A percentile compares a stretch with the other conserved stretches of the same genome.
Evolutionary conservation across 257 asterid species (phyloP).

Genomic region (Fraxinus excelsior): DNA sequence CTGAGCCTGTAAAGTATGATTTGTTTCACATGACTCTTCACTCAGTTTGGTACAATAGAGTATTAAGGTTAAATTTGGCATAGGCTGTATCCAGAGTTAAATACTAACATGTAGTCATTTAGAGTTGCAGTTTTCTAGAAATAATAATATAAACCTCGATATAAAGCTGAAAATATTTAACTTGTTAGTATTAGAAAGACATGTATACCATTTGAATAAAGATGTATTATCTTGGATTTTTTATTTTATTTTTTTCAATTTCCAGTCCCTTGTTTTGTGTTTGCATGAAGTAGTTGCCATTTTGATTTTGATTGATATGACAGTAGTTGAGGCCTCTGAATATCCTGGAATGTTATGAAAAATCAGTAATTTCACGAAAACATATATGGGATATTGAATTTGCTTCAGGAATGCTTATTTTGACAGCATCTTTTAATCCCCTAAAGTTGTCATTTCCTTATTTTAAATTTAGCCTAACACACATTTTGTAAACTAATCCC

Average conservation of each 20-base stretch:
- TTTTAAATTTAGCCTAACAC: no score
- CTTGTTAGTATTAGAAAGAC: background rate
- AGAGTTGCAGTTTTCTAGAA: background rate
- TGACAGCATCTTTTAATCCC: background rate
- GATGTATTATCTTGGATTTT: background rate
- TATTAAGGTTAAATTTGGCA: conserved; percentile 25
- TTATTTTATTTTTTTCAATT: background rate
- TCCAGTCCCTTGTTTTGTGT: background rate
- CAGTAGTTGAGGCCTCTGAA: background rate
- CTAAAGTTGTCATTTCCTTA: no score
- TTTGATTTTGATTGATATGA: background rate
- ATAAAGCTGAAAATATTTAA: background rate
- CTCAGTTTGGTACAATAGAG: conserved; percentile 50
- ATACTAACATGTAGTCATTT: background rate
- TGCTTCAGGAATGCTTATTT: background rate
- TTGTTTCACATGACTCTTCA: conserved; percentile 52
- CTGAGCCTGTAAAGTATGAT: conserved; percentile 44
- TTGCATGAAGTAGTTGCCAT: background rate
- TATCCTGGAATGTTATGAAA: background rate
- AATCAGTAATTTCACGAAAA: background rate
- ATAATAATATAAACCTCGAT: background rate
- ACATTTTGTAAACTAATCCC: no score
- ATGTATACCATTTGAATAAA: background rate
- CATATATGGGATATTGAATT: background rate
- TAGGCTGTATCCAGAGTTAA: conserved; percentile 14